These are phyloP conservation scores for Trypanosoma congolense DNA, from an alignment of 208 protist species.

Conservation along the genomic window DNA sequence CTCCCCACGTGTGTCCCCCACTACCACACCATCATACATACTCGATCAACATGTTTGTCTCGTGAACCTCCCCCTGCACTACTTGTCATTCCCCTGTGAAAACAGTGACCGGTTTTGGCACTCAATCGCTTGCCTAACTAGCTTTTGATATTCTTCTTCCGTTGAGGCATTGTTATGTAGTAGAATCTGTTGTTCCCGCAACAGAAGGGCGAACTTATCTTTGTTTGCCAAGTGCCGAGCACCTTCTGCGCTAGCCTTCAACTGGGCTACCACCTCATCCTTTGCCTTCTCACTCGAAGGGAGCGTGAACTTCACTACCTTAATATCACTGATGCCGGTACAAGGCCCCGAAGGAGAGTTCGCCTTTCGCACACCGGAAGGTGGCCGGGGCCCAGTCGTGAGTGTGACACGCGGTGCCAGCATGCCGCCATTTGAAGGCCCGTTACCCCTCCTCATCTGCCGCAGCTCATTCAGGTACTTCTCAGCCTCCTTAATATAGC, in stretches of 20 bases:
- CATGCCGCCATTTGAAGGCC: not conserved
- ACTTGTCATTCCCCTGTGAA: not conserved
- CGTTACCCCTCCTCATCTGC: not conserved
- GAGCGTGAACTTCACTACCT: conserved; percentile 64
- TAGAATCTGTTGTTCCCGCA: conserved; percentile 42
- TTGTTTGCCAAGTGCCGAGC: conserved; percentile 56
- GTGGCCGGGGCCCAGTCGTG: no score
- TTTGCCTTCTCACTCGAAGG: conserved; percentile 41
- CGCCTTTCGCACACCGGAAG: no score
- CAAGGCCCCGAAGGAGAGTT: not conserved
- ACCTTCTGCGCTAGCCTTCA: conserved; percentile 36
- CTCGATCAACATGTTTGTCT: no score
- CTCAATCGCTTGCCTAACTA: conserved; percentile 52
- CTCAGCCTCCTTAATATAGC: conserved; percentile 33
- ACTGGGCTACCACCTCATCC: conserved; percentile 59
- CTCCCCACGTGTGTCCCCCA: no score
- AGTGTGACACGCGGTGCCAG: no score
- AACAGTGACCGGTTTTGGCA: conserved; percentile 32
- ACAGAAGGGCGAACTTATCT: conserved; percentile 48
- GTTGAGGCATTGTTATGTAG: conserved; percentile 32
- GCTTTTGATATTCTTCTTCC: conserved; percentile 46
- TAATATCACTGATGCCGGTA: conserved; percentile 27
- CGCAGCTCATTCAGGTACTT: conserved; percentile 11
- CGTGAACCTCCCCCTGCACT: no score
- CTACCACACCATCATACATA: no score